Percentiles rank a stretch among this genome's conserved stretches.
Evolutionary conservation across 2,329 filamentous ascomycete species (phyloP).

Genomic region (Epicoccum nigrum): DNA sequence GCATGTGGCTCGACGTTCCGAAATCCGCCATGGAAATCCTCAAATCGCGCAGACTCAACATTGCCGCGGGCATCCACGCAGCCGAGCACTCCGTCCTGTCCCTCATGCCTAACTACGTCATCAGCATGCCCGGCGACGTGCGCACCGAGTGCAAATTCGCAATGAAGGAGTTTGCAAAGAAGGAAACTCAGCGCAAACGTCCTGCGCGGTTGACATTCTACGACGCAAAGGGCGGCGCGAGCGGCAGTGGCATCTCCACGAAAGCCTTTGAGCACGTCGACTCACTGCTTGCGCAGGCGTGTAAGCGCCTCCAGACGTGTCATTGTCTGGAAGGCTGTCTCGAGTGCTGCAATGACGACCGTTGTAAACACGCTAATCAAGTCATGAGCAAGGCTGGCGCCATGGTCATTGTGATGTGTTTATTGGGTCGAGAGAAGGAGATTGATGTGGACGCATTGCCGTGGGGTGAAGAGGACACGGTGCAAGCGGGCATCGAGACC

Average conservation of each 20-base stretch:
- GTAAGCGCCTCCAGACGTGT: slow-evolving; percentile 77
- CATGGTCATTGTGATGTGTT: slow-evolving; percentile 76
- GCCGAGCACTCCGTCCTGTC: slow-evolving; percentile 90
- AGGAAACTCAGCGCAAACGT: slow-evolving; percentile 74
- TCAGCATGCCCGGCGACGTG: slow-evolving; percentile 88
- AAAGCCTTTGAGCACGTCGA: slow-evolving; percentile 96
- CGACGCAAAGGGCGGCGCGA: slow-evolving; percentile 86
- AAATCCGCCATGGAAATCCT: slow-evolving; percentile 79
- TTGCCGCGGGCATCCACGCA: slow-evolving; percentile 90
- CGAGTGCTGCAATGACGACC: slow-evolving; percentile 86
- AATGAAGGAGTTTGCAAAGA: slow-evolving; percentile 82
- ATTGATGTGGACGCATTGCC: slow-evolving; percentile 85
- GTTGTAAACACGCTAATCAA: slow-evolving; percentile 83
- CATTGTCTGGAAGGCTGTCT: slow-evolving; percentile 80
- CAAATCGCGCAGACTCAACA: slow-evolving; percentile 72
- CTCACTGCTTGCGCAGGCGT: slow-evolving; percentile 74
- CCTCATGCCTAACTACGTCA: slow-evolving; percentile 87
- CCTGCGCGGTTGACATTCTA: slow-evolving; percentile 92
- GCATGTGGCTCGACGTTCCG: slow-evolving; percentile 95
- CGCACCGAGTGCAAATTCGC: slow-evolving; percentile 92
- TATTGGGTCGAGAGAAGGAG: slow-evolving; percentile 74
- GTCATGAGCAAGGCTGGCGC: slow-evolving; percentile 94
- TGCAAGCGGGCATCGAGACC: slow-evolving; percentile 79
- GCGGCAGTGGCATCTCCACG: slow-evolving; percentile 83
- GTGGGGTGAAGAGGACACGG: slow-evolving; percentile 76